phyloP scores from a whole-genome alignment of 495 filamentous ascomycete species.

The Penicillium pancosmium region DNA sequence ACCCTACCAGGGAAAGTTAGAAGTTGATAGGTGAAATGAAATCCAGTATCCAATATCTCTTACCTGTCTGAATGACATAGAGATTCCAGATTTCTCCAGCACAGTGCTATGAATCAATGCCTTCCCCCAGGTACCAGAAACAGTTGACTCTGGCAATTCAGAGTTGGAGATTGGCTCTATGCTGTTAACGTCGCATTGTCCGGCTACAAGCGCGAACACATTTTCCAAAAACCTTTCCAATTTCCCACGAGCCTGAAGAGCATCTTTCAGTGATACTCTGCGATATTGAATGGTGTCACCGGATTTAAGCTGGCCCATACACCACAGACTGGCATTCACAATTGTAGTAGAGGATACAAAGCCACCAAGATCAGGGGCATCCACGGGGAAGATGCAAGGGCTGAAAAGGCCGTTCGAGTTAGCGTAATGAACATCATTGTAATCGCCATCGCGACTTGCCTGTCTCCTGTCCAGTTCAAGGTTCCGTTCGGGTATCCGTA shows the following conservation, averaged over 20 bases:
- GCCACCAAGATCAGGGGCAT: slow-evolving; percentile 62
- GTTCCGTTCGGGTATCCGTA: slow-evolving; percentile 60
- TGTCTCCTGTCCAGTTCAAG: slow-evolving; percentile 61
- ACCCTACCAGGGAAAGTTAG: too few relatives aligned
- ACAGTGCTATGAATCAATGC: too few relatives aligned
- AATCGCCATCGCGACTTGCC: too few relatives aligned
- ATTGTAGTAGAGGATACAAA: slow-evolving; percentile 58
- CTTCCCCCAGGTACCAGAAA: too few relatives aligned
- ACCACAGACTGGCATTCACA: slow-evolving; percentile 58
- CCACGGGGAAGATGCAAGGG: slow-evolving; percentile 59
- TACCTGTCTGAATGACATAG: too few relatives aligned
- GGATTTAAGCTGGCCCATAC: slow-evolving; percentile 61
- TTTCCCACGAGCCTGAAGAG: slow-evolving; percentile 32
- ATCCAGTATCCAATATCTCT: too few relatives aligned
- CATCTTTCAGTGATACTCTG: slow-evolving; percentile 48
- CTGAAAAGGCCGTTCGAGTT: slow-evolving; percentile 7
- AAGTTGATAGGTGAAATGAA: not conserved
- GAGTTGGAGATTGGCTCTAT: too few relatives aligned
- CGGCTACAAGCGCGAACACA: too few relatives aligned
- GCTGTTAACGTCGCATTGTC: too few relatives aligned
- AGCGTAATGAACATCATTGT: too few relatives aligned
- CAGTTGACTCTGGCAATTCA: too few relatives aligned
- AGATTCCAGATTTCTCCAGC: too few relatives aligned
- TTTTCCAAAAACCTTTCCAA: not conserved
- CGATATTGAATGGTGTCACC: slow-evolving; percentile 56